phyloP scores from a whole-genome alignment of 2,329 filamentous ascomycete genomes.

The Reticulascus tulasneorum region DNA sequence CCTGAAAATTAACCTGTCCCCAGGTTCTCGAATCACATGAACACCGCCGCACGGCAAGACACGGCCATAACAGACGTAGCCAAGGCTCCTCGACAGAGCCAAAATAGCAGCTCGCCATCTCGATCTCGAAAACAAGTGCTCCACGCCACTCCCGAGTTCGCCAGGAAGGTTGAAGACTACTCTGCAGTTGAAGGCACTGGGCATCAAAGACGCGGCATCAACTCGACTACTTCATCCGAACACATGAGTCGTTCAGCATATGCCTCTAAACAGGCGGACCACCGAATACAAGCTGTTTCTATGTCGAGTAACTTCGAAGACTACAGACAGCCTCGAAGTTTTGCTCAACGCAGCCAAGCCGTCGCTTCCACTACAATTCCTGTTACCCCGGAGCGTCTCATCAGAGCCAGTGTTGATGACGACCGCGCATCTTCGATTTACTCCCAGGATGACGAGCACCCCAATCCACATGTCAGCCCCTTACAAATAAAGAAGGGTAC shows the following conservation, averaged over 20 bases:
- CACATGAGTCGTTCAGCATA: conserved; percentile 7
- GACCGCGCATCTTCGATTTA: conserved; percentile 14
- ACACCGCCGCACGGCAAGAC: too few relatives aligned
- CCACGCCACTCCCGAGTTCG: not conserved
- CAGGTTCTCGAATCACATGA: conserved; percentile 6
- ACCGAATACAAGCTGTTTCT: conserved; percentile 6
- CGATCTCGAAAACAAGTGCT: not conserved
- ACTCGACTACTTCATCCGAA: conserved; percentile 11
- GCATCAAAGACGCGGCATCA: not conserved
- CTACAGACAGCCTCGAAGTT: conserved; percentile 6
- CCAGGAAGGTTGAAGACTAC: too few relatives aligned
- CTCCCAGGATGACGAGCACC: conserved; percentile 6
- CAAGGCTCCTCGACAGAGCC: too few relatives aligned
- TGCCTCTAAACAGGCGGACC: conserved; percentile 11
- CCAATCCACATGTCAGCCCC: conserved; percentile 1
- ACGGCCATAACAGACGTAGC: too few relatives aligned
- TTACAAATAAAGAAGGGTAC: conserved; percentile 4
- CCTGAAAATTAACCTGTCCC: not conserved
- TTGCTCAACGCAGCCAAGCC: conserved; percentile 1
- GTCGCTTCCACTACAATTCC: conserved; percentile 19
- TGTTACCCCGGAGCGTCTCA: conserved; percentile 2
- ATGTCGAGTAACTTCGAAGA: conserved; percentile 6
- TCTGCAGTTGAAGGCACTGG: too few relatives aligned
- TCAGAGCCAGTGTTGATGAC: not conserved
- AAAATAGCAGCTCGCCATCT: not conserved